Base-by-base conservation (phyloP, 768 basidiomycete species). In the Lepiota venenata region DNA sequence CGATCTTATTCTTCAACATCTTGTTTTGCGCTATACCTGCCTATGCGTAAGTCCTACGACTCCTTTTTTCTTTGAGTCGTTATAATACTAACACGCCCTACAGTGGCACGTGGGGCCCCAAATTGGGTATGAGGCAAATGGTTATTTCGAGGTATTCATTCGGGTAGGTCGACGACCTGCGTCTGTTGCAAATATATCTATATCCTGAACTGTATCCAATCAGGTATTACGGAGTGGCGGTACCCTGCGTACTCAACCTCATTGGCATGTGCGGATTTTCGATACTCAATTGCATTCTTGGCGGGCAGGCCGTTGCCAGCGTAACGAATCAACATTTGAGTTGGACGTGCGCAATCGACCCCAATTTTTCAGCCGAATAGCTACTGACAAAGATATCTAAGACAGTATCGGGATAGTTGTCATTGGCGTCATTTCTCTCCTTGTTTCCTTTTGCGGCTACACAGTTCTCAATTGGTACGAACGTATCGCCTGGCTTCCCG, bases 51-150 rank as follows among this genome's bases (percentile, higher is more conserved):
- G 52, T 47, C 9, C 35, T 88, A 82, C 84, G 45, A 57, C 70
- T 46, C 18, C 50, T 15, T 22, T 14, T 11, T 3, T 36, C 39
- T 6, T 14, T 39, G 12, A 16, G 15, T 45, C 12, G 22, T 60
- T 56, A 6, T 3, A 52, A 12, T 11, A 16, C 29, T 29, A 27
- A 44, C 50, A 35, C 16, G 29, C n/a, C 16, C 14, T n/a, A 11
- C n/a, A 67, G 64, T 25, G 49, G 48, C 18, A 3, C 86, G 18
- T 92, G 88, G 81, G 91, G 93, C 15, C 89, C 93, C 0, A 86
- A 84, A 66, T 73, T 90, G 0, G 93, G 93, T 10, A 81, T 94
- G 74, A 79, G 93, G 14, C 91, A 93, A 61, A 91, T 94, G 88
- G 82, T 91, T 20, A 79, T 82, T 41, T 84, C 91, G 2, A 63